Base-by-base conservation (phyloP, 177 flowering plant genomes). In the Vitis hybrid region DNA sequence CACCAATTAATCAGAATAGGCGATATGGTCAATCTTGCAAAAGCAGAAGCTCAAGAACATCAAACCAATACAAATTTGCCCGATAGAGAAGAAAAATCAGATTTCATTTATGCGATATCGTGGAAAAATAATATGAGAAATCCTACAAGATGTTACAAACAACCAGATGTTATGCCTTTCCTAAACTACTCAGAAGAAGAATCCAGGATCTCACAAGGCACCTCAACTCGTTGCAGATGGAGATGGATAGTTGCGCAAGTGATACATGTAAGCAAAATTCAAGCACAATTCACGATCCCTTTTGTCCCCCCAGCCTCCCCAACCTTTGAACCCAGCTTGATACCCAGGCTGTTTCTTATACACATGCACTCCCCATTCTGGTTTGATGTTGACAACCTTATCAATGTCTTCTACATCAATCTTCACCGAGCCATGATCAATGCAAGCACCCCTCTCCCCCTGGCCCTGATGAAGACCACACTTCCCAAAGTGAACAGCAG, bases 281-380 rank as follows among this genome's bases (percentile, higher is more conserved):
- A 92, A 66, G 84, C 98, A 94, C 72, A 92, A 69, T 12, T 81
- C 82, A 32, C 78, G 92, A 71, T 94, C 97, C 69, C 98, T 84
- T 6, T 80, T 73, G 70, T 94, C 98, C 7, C 98, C 98, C 98
- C 98, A 94, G 53, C 98, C 98, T 58, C 97, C 98, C 98, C 98
- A 94, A 13, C 98, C 98, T 75, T 78, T 86, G 79, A 92, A 94
- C 49, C 95, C 97, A 78, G 91, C 98, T 77, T 85, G 72, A 79
- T 92, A 94, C 7, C 97, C 97, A 1, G 75, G 71, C 80, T 90
- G 97, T 61, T 77, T 65, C 74, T 67, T 51, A 58, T 58, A 74
- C 21, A 81, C 70, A 56, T 78, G 79, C 14, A 94, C 79, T 1
- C 64, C 79, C 98, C 98, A 92, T 2, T 84, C 77, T 2, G 86